phyloP scores from a whole-genome alignment of 371 early-diverging fungal genomes.

The Zopfochytrium polystomum region DNA sequence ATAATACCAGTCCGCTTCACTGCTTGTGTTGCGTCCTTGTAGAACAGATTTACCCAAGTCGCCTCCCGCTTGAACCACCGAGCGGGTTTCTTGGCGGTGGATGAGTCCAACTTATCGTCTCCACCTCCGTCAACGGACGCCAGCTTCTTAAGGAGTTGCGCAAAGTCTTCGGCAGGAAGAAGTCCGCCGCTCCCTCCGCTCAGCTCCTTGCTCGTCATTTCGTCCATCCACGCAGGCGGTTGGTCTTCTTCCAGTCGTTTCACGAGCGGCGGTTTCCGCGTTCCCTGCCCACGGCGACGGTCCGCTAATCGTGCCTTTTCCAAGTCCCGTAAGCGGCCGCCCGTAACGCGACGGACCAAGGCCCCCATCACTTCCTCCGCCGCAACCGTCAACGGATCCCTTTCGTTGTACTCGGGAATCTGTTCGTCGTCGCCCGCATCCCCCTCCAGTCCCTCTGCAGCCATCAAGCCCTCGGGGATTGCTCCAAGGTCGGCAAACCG shows the following conservation, averaged over 20 bases:
- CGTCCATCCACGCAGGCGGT: constrained; percentile 1
- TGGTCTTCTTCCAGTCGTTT: background rate
- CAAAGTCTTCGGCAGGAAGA: background rate
- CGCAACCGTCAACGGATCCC: background rate
- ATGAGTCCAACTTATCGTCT: no score
- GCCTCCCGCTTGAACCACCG: background rate
- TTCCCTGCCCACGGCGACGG: background rate
- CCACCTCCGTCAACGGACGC: background rate
- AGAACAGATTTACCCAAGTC: constrained; percentile 1
- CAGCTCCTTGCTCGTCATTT: background rate
- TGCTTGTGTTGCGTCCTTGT: background rate
- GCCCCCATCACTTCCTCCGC: background rate
- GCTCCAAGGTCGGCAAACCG: no score
- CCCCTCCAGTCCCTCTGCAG: background rate
- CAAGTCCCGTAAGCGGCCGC: background rate
- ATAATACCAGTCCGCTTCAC: no score
- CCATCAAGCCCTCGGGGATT: background rate
- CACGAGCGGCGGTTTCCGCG: background rate
- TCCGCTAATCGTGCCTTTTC: background rate
- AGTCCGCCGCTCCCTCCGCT: background rate
- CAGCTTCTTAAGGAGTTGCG: background rate
- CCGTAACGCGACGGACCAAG: constrained; percentile 3
- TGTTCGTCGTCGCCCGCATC: background rate
- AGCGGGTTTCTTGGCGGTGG: background rate
- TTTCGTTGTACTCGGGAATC: background rate